Conservation (phyloP, 169 alveolate genomes). For the Eimeria brunetti region DNA sequence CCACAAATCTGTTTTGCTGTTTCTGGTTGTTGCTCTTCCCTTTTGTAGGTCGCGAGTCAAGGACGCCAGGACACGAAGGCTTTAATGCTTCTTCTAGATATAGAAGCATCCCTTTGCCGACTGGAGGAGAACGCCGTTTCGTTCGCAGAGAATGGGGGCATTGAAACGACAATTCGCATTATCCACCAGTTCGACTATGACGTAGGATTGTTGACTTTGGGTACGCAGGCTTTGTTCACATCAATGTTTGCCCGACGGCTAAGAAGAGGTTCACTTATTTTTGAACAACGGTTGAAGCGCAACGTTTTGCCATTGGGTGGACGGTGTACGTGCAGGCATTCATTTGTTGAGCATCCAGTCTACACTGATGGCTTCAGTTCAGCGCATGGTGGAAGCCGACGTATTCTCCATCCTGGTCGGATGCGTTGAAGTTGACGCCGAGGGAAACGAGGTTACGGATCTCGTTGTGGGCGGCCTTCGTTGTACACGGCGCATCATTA, state of each 20-base stretch:
- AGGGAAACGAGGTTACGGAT: constrained; percentile 89
- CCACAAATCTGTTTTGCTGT: neutral
- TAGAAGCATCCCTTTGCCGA: constrained; percentile 91
- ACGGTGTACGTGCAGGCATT: constrained; percentile 34
- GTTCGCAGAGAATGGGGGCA: constrained; percentile 90
- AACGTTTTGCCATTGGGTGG: neutral
- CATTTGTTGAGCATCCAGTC: constrained; percentile 92
- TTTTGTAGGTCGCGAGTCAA: constrained; percentile 83
- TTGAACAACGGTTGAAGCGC: neutral
- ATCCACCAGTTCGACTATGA: constrained; percentile 92
- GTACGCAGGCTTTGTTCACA: constrained; percentile 72
- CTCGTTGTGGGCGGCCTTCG: constrained; percentile 91
- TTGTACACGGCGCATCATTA: constrained; percentile 91
- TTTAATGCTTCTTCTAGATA: constrained; percentile 89
- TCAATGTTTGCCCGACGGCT: neutral
- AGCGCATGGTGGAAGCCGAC: constrained; percentile 90
- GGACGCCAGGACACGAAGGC: constrained; percentile 91
- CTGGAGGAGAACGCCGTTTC: constrained; percentile 87
- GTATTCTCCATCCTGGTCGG: constrained; percentile 90
- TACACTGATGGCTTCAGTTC: constrained; percentile 87
- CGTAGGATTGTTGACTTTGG: constrained; percentile 88
- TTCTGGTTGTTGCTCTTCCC: neutral
- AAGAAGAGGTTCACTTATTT: neutral
- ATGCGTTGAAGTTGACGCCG: constrained; percentile 88
- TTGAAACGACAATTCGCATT: constrained; percentile 86